Percentiles rank a stretch among this genome's conserved stretches.
These are phyloP conservation scores for Gracilaria domingensis DNA, from an alignment of 23 red algal species.

Conservation along the genomic window DNA sequence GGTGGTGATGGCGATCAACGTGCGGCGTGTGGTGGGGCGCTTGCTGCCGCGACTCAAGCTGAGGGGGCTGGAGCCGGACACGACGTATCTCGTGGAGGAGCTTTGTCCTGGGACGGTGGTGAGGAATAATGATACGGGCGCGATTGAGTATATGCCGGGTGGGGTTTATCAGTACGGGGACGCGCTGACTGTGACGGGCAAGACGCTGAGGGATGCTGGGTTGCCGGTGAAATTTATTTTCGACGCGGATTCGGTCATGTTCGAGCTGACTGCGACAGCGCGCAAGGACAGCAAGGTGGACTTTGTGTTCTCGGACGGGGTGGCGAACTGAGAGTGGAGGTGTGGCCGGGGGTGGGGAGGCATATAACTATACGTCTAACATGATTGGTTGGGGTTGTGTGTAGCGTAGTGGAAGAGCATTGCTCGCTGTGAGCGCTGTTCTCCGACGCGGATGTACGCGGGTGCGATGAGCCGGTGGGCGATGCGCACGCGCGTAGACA, in stretches of 20 bases:
- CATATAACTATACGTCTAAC: no score
- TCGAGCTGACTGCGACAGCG: constrained; percentile 19
- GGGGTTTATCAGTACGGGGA: constrained; percentile 94
- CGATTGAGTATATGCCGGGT: constrained; percentile 70
- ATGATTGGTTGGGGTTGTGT: no score
- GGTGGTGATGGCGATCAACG: constrained; percentile 89
- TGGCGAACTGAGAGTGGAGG: no score
- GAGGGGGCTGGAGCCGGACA: constrained; percentile 65
- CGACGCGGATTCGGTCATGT: constrained; percentile 87
- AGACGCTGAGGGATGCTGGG: constrained; percentile 76
- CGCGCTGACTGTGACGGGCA: constrained; percentile 49
- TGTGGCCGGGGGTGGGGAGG: no score
- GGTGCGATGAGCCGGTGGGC: no score
- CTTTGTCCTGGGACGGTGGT: constrained; percentile 83
- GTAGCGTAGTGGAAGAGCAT: no score
- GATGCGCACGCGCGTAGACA: no score
- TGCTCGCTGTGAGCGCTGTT: no score
- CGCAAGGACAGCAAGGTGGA: background rate
- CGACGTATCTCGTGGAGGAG: constrained; percentile 84
- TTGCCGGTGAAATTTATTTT: constrained; percentile 96
- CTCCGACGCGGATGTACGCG: no score
- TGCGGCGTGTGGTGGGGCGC: constrained; percentile 86
- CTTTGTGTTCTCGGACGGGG: no score
- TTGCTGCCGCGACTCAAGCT: constrained; percentile 84
- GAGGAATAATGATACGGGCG: constrained; percentile 89